Conservation (phyloP, 2,329 filamentous ascomycete genomes). For the Cadophora gregata region DNA sequence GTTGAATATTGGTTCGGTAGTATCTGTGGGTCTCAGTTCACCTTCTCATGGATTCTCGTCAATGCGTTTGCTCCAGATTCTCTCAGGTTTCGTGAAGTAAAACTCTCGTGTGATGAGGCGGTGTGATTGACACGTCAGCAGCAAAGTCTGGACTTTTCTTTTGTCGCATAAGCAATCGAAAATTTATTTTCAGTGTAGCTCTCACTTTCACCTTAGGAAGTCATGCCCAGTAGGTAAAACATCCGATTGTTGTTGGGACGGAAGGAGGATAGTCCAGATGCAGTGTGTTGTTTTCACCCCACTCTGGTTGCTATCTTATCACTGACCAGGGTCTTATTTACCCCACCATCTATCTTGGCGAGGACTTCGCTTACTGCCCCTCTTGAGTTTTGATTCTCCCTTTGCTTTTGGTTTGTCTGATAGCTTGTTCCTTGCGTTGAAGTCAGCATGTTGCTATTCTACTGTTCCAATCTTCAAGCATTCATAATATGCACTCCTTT, state of each 20-base stretch:
- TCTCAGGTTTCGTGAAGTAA: background rate
- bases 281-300: background rate
- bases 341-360: background rate
- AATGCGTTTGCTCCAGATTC: background rate
- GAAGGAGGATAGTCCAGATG: background rate
- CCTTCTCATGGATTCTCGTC: background rate
- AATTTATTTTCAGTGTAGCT: background rate
- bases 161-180: no score
- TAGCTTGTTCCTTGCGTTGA: background rate
- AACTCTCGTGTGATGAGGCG: background rate
- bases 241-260: background rate
- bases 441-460: background rate
- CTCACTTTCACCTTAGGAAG: background rate
- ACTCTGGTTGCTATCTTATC: constrained; percentile 22
- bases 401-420: background rate
- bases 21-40: background rate
- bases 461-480: no score
- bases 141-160: background rate
- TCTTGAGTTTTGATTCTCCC: background rate
- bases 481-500: no score
- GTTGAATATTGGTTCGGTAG: background rate
- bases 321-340: background rate
- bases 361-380: background rate
- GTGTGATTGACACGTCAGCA: no score
- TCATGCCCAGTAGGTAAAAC: background rate